A percentile compares a stretch with the other conserved stretches of the same genome.
Evolutionary conservation across 1,284 basidiomycete species (phyloP).

Genomic region (Trametes pubescens): DNA sequence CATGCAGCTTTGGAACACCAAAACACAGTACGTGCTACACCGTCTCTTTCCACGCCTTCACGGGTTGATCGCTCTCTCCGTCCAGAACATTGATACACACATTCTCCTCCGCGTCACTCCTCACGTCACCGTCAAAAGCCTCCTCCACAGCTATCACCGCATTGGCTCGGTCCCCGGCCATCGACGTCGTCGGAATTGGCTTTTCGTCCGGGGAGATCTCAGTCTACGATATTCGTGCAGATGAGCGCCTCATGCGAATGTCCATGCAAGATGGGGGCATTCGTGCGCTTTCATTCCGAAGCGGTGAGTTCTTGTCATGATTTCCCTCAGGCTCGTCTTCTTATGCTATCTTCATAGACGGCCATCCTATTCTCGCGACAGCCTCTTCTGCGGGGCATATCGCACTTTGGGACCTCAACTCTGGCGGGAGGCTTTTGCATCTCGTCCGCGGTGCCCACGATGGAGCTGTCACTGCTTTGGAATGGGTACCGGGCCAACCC

Average conservation of each 20-base stretch:
- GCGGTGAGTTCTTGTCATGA: slow-evolving; percentile 61
- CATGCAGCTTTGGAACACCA: slow-evolving; percentile 95
- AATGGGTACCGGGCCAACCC: slow-evolving; percentile 93
- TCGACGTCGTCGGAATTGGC: slow-evolving; percentile 94
- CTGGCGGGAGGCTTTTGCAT: slow-evolving; percentile 83
- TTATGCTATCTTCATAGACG: slow-evolving; percentile 58
- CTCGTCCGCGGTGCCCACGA: slow-evolving; percentile 90
- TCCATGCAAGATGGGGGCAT: slow-evolving; percentile 87
- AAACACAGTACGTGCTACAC: slow-evolving; percentile 69
- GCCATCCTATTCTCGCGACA: slow-evolving; percentile 87
- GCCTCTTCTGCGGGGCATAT: slow-evolving; percentile 89
- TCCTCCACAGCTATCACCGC: slow-evolving; percentile 73
- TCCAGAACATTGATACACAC: slow-evolving; percentile 72
- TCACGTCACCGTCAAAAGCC: slow-evolving; percentile 49
- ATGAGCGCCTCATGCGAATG: slow-evolving; percentile 89
- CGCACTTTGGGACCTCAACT: slow-evolving; percentile 90
- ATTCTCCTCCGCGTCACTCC: slow-evolving; percentile 60
- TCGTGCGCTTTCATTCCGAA: slow-evolving; percentile 85
- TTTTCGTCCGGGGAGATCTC: slow-evolving; percentile 89
- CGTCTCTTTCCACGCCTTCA: too few species aligned
- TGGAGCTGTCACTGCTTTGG: slow-evolving; percentile 77
- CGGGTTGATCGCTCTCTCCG: neutral
- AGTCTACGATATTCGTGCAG: slow-evolving; percentile 89
- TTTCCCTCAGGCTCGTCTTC: slow-evolving; percentile 5
- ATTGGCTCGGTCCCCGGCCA: slow-evolving; percentile 91